Evolutionary conservation across 768 basidiomycete species (phyloP).

Genomic region (Tricholoma flavovirens): DNA sequence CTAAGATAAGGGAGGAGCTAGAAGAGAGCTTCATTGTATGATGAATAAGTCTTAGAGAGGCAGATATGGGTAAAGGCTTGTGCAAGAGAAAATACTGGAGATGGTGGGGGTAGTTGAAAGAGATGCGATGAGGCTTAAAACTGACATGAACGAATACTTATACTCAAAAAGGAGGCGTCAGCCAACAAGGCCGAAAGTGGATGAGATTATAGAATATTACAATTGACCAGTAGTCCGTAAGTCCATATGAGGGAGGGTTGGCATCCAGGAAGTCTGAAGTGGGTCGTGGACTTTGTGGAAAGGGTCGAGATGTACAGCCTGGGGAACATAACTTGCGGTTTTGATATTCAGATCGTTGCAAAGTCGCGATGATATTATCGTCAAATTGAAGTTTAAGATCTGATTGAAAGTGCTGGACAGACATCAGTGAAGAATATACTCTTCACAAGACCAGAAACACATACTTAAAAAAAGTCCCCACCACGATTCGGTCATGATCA

Average conservation of each 20-base stretch:
- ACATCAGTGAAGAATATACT: neutral
- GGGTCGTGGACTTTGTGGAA: neutral
- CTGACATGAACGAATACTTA: neutral
- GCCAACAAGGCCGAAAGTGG: neutral
- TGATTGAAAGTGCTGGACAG: neutral
- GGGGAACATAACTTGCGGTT: too few species aligned
- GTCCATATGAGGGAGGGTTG: neutral
- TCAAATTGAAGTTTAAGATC: neutral
- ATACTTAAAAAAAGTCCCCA: neutral
- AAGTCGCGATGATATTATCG: neutral
- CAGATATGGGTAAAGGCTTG: conserved; percentile 6
- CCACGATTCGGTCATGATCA: conserved; percentile 13
- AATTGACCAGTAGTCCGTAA: neutral
- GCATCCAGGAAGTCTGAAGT: neutral
- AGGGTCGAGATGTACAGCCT: neutral
- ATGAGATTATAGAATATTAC: neutral
- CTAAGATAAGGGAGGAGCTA: conserved; percentile 43
- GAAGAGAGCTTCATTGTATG: conserved; percentile 40
- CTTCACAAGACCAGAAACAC: neutral
- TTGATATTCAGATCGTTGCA: neutral
- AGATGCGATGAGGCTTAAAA: conserved; percentile 8
- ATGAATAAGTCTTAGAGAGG: conserved; percentile 7
- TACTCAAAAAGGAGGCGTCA: neutral
- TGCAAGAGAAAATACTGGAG: neutral
- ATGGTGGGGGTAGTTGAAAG: conserved; percentile 15